These are phyloP conservation scores for Hypholoma fasciculare DNA, from an alignment of 768 basidiomycete genomes.

Conservation along the genomic window DNA sequence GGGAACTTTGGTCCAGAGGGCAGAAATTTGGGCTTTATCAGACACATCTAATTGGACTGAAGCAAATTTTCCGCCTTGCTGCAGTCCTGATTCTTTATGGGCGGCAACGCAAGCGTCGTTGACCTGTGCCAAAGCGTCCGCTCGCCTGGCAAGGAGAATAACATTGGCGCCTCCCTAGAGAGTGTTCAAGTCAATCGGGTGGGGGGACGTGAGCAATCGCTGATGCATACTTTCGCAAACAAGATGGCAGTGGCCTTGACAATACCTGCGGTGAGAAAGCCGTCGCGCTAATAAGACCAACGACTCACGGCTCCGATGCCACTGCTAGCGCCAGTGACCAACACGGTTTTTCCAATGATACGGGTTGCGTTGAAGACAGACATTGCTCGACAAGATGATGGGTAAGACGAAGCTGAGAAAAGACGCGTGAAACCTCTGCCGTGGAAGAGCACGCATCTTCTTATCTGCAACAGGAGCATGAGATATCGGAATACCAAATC, in stretches of 20 bases:
- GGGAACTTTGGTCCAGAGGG: slow-evolving; percentile 72
- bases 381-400: slow-evolving; percentile 39
- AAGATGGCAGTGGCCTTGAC: slow-evolving; percentile 80
- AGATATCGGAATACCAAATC: background rate
- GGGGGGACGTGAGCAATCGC: background rate
- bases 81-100: slow-evolving; percentile 69
- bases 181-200: background rate
- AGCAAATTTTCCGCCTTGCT: slow-evolving; percentile 78
- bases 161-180: slow-evolving; percentile 82
- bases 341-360: slow-evolving; percentile 80
- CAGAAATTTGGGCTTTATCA: slow-evolving; percentile 70
- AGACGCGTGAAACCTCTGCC: slow-evolving; percentile 13
- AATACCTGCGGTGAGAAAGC: background rate
- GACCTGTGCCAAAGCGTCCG: slow-evolving; percentile 71
- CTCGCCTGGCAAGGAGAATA: slow-evolving; percentile 79
- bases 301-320: slow-evolving; percentile 83
- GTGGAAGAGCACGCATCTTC: slow-evolving; percentile 9
- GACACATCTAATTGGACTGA: slow-evolving; percentile 77
- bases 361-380: slow-evolving; percentile 81
- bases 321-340: slow-evolving; percentile 87
- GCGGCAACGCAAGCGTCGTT: slow-evolving; percentile 65
- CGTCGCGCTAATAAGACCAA: background rate
- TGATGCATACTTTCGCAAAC: slow-evolving; percentile 76
- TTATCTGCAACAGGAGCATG: slow-evolving; percentile 13
- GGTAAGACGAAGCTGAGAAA: slow-evolving; percentile 5